Evolutionary conservation across 768 basidiomycete species (phyloP), one percentile per base, ranked within the genome.

Genomic region (Termitomyces sp.): DNA sequence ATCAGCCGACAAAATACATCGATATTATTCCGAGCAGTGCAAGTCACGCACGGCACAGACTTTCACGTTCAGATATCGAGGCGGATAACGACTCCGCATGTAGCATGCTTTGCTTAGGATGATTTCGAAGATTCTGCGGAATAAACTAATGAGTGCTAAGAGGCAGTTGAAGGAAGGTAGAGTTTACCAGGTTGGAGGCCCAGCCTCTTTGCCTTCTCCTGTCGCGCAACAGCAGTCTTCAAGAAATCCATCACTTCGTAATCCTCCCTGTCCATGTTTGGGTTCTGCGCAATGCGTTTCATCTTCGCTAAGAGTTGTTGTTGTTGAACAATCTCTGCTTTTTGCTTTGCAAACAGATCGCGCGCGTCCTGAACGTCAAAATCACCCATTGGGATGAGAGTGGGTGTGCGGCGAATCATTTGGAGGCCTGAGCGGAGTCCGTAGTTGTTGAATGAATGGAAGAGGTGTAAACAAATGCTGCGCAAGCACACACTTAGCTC

Each of bases 371-470:
- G 87, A 29, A 93, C 86, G 68, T 92, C 91, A 22, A 77, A 69
- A 69, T 92, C 90, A 59, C 76, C 82, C 82, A 93, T 84, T 29
- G 80, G 81, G 61, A 93, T 88, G 55, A 88, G 77, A 1, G 90
- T 90, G 5, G 91, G 90, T 22, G 80, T 77, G 50, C 90, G 79
- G 51, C 91, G 84, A 66, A 93, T 88, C 91, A 93, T 85, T 44
- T 46, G 48, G 57, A 28, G 51, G 37, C 26, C 53, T 52, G 29
- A 55, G 57, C 49, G 55, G 50, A 56, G 36, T 51, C 45, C 34
- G 49, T 16, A 24, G 20, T 22, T 33, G 49, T 60, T 45, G 37
- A 22, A 55, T 49, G n/a, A 22, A 49, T 26, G 46, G 54, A 60
- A 55, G 58, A 55, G 57, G 53, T 56, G 60, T 57, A 63, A 64